Percentiles rank a stretch among this genome's conserved stretches.
These are phyloP conservation scores for Pichia heedii DNA, from an alignment of 805 yeast species.

Conservation along the genomic window DNA sequence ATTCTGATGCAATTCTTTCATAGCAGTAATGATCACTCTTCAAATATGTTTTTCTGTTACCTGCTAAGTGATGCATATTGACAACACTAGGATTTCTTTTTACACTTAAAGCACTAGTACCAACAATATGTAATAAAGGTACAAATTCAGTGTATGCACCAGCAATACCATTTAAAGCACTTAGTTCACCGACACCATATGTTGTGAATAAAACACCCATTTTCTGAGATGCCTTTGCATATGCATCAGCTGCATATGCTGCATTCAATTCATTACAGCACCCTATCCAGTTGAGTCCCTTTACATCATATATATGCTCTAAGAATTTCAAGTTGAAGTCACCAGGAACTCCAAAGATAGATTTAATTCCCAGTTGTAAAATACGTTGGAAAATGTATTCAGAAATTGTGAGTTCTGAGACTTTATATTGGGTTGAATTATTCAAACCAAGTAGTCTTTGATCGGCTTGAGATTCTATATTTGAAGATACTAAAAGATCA, in stretches of 20 bases:
- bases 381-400: conserved; percentile 40
- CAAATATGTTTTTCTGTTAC: conserved; percentile 36
- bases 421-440: not conserved
- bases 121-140: conserved; percentile 76
- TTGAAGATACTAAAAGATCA: not conserved
- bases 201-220: conserved; percentile 71
- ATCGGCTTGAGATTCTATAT: not conserved
- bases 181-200: conserved; percentile 84
- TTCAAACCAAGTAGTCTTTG: not conserved
- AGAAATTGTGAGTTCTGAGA: conserved; percentile 19
- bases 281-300: conserved; percentile 80
- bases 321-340: conserved; percentile 67
- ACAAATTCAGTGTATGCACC: conserved; percentile 88
- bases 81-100: conserved; percentile 10
- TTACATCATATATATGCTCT: conserved; percentile 66
- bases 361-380: conserved; percentile 42
- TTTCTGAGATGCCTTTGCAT: conserved; percentile 64
- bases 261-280: conserved; percentile 87
- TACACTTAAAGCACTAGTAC: conserved; percentile 31
- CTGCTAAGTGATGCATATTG: conserved; percentile 52
- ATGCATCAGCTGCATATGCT: conserved; percentile 84
- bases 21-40: conserved; percentile 63
- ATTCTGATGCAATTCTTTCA: conserved; percentile 47
- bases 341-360: conserved; percentile 76
- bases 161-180: conserved; percentile 78